A percentile compares a stretch with the other conserved stretches of the same genome.
Conservation (phyloP, 129 eudicot genomes). For the Heracleum sosnowskyi region DNA sequence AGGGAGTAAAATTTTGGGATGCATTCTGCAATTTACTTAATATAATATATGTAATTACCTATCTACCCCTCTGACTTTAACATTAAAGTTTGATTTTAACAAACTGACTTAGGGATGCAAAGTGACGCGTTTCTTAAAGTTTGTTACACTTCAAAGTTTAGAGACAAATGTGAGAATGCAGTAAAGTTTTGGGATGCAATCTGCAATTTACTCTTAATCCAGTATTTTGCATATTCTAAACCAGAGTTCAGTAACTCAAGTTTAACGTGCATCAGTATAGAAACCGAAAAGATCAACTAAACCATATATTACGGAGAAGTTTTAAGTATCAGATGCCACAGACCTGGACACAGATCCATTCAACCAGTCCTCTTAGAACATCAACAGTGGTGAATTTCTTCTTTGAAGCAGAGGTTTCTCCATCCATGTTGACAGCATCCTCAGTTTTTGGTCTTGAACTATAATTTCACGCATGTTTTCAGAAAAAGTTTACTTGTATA, state of each 20-base stretch:
- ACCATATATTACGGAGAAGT: not conserved
- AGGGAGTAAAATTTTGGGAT: no score
- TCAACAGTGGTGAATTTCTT: slow-evolving; percentile 49
- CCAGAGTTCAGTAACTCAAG: not conserved
- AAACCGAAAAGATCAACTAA: not conserved
- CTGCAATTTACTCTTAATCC: no score
- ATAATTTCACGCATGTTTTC: slow-evolving; percentile 3
- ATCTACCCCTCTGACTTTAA: no score
- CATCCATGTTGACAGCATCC: slow-evolving; percentile 33
- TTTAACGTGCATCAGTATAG: not conserved
- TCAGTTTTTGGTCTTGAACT: slow-evolving; percentile 62
- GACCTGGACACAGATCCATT: slow-evolving; percentile 95
- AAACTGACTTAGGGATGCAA: no score
- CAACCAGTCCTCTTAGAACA: slow-evolving; percentile 81
- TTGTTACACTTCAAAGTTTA: no score
- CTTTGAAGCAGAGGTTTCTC: slow-evolving; percentile 56
- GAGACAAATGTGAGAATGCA: no score
- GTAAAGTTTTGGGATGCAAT: no score
- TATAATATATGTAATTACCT: no score
- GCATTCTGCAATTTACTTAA: no score
- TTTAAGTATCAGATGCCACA: slow-evolving; percentile 11
- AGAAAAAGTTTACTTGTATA: not conserved
- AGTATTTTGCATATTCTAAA: not conserved
- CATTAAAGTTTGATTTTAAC: no score
- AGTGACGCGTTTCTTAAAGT: no score